Conservation (phyloP, 148 eudicot species). For the Polygonum maritimum region DNA sequence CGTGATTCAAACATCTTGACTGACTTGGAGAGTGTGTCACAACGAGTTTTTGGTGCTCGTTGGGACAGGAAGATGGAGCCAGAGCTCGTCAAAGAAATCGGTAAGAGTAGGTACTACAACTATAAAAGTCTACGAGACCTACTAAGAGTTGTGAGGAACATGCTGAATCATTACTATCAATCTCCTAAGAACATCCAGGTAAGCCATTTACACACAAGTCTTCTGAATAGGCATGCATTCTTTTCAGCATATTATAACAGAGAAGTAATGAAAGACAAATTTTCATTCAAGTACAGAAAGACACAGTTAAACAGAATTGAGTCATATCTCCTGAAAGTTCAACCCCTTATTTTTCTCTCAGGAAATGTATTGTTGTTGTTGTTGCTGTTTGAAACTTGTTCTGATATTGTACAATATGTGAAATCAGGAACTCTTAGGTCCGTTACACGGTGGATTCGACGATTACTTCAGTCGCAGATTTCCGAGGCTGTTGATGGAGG, state of each 20-base stretch:
- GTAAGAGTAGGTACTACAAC: constrained; percentile 53
- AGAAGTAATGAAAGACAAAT: too few relatives aligned
- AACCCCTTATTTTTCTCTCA: background rate
- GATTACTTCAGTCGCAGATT: constrained; percentile 28
- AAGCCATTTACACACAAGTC: background rate
- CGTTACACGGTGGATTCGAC: constrained; percentile 32
- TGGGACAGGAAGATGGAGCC: constrained; percentile 78
- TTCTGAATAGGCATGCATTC: background rate
- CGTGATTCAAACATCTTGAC: constrained; percentile 37
- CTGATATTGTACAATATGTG: background rate
- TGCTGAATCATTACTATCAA: constrained; percentile 72
- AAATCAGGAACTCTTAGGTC: constrained; percentile 23
- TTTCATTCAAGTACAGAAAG: too few relatives aligned
- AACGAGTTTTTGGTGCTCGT: constrained; percentile 43
- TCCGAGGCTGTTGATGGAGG: constrained; percentile 30
- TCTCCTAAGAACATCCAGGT: constrained; percentile 53
- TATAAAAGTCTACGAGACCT: constrained; percentile 74
- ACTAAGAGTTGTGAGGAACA: constrained; percentile 77
- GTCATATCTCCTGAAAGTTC: too few relatives aligned
- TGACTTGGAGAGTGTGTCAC: constrained; percentile 51
- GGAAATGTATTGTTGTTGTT: background rate
- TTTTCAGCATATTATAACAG: background rate
- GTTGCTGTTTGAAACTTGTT: background rate
- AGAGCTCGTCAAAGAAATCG: constrained; percentile 50
- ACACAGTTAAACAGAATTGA: too few relatives aligned